Evolutionary conservation across 2,329 filamentous ascomycete genomes (phyloP), one percentile per base, ranked within the genome.

Genomic region (Colletotrichum zoysiae): DNA sequence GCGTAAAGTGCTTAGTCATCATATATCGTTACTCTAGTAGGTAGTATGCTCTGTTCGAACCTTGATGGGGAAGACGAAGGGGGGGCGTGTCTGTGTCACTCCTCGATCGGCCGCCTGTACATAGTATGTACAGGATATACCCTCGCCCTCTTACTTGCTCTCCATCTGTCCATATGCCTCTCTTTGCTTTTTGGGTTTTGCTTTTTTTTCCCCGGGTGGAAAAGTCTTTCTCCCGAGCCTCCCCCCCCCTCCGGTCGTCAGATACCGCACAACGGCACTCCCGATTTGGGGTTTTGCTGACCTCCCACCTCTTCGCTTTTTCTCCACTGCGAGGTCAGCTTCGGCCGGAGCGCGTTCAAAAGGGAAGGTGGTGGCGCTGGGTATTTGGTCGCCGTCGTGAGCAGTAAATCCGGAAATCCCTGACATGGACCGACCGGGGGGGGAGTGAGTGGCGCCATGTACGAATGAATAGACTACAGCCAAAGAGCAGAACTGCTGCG

Each of bases 351-450:
- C 55, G 40, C 59, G 59, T 69, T 46, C 33, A 69, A 69, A 48
- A 46, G 59, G 69, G 58, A 71, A 68, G 69, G 69, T 71, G 65
- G 55, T 59, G 57, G 63, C 62, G 69, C 59, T 56, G 59, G 30
- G 40, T 55, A 30, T 42, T 42, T 44, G 59, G 48, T 65, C 55
- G 57, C 67, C 42, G 53, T 50, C 42, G 50, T 56, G 44, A 53
- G 26, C 35, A 55, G 65, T 63, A 59, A 63, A 0, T 40, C 53
- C 58, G 26, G n/a, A 59, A 11, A 60, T 48, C 64, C 65, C 57
- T 72, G 33, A n/a, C 60, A 56, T 50, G 26, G 53, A 59, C 48
- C 35, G 44, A n/a, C n/a, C n/a, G n/a, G n/a, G 55, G 64, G 44
- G 8, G 20, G 51, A 7, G 30, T 30, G 30, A 30, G 30, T 30